Conservation (phyloP, 2,329 filamentous ascomycete genomes). For the Penicillium sp. region DNA sequence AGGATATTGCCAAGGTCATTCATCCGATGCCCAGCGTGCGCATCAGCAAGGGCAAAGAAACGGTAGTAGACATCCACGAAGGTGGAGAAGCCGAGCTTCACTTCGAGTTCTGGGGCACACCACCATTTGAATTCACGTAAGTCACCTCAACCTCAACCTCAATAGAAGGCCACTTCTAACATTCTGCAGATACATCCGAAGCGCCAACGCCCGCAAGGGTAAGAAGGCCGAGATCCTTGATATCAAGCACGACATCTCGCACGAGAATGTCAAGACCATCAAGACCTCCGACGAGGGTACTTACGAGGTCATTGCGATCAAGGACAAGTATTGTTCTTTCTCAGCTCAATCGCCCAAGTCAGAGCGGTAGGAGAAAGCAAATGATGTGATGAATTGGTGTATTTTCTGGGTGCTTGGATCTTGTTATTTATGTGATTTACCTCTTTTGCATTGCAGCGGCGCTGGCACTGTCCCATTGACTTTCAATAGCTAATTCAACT, state of each 20-base stretch:
- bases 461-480: slow-evolving; percentile 19
- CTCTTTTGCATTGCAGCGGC: slow-evolving; percentile 35
- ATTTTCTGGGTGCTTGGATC: slow-evolving; percentile 18
- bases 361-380: slow-evolving; percentile 29
- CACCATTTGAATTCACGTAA: slow-evolving; percentile 92
- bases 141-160: slow-evolving; percentile 22
- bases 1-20: slow-evolving; percentile 78
- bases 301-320: slow-evolving; percentile 95
- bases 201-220: slow-evolving; percentile 77
- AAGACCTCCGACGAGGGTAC: slow-evolving; percentile 90
- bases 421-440: slow-evolving; percentile 8
- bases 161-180: slow-evolving; percentile 10
- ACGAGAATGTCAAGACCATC: slow-evolving; percentile 79
- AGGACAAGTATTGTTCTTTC: slow-evolving; percentile 89
- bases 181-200: slow-evolving; percentile 70
- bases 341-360: slow-evolving; percentile 65
- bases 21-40: slow-evolving; percentile 90
- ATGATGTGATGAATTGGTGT: slow-evolving; percentile 17
- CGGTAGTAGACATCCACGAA: slow-evolving; percentile 91
- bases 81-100: slow-evolving; percentile 90
- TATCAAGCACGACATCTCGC: slow-evolving; percentile 82
- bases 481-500: slow-evolving; percentile 14
- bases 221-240: slow-evolving; percentile 81
- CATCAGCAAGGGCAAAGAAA: slow-evolving; percentile 79
- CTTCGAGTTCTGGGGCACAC: slow-evolving; percentile 93